Percentiles rank a stretch among this genome's conserved stretches.
phyloP scores from a whole-genome alignment of 2,329 filamentous ascomycete species.

The Aspergillus flavus region DNA sequence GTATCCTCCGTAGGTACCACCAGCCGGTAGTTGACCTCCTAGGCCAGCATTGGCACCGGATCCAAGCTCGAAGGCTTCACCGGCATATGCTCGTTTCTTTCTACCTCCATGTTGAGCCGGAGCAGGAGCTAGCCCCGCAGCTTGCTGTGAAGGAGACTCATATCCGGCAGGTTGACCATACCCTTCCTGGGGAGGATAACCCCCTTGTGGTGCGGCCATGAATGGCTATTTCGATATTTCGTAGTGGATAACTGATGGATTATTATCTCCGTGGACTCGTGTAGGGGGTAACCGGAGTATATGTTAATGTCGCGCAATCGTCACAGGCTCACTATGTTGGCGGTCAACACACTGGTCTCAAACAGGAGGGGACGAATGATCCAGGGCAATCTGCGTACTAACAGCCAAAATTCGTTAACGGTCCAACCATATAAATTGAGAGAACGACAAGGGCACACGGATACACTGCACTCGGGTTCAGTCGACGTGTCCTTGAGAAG shows the following conservation, averaged over 20 bases:
- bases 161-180: constrained; percentile 47
- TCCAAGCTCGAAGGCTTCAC: constrained; percentile 91
- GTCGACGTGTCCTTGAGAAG: constrained; percentile 18
- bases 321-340: constrained; percentile 26
- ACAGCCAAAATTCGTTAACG: constrained; percentile 11
- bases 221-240: constrained; percentile 15
- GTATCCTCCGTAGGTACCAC: constrained; percentile 66
- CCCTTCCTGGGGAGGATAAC: constrained; percentile 54
- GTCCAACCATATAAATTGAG: constrained; percentile 1
- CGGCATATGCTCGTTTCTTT: constrained; percentile 95
- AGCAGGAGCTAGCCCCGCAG: constrained; percentile 32
- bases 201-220: constrained; percentile 57
- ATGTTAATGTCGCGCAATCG: constrained; percentile 19
- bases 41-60: constrained; percentile 77
- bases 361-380: constrained; percentile 13
- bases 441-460: constrained; percentile 9
- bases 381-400: constrained; percentile 22
- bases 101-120: constrained; percentile 41
- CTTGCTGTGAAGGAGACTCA: constrained; percentile 42
- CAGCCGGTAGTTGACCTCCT: constrained; percentile 52
- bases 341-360: constrained; percentile 21
- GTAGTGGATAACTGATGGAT: not conserved
- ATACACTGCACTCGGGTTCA: constrained; percentile 15
- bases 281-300: constrained; percentile 5
- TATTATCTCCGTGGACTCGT: constrained; percentile 1